Base-by-base conservation (phyloP, 306 rosid species). In the Quercus cerris region DNA sequence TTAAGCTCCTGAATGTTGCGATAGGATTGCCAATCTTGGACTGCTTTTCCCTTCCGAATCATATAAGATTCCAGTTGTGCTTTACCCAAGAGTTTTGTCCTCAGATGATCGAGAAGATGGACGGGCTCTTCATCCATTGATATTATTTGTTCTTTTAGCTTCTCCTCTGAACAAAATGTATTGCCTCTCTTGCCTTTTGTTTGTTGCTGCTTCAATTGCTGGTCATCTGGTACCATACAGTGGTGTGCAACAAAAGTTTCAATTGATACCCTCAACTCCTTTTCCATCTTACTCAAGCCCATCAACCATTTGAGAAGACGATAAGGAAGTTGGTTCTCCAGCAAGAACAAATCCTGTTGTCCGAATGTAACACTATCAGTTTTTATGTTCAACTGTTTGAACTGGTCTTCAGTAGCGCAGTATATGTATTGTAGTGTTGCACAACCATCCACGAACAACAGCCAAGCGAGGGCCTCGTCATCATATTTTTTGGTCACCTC, bases 291-390 rank as follows among this genome's bases (percentile, higher is more conserved):
- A 55, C 73, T 41, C 14, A 0, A 18, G 49, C 5, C 28, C 74
- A 76, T 77, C 69, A 76, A 27, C 44, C 54, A 19, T 51, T 17
- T 1, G n/a, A 83, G 81, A n/a, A 74, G 77, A 5, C 27, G 4
- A 18, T 31, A 83, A 6, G 86, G 83, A 54, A 83, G 56, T 70
- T 78, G 83, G 22, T 83, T 83, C 74, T 83, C 86, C 33, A 83
- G 67, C 74, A 83, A 59, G 74, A 83, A 75, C 73, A 78, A 54
- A 62, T 83, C 86, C 11, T 74, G 77, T 11, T 23, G 73, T 3
- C 51, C 22, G 0, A 76, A 59, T 19, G 49, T 56, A 0, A 33
- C 2, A 6, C 14, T 58, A 3, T 81, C 77, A 0, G 14, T 33
- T 52, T 81, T 76, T 18, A 75, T 51, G 3, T 49, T 49, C 5